phyloP scores from a whole-genome alignment of 225 moss, liverwort and hornwort genomes.

The Physcomitrium patens region DNA sequence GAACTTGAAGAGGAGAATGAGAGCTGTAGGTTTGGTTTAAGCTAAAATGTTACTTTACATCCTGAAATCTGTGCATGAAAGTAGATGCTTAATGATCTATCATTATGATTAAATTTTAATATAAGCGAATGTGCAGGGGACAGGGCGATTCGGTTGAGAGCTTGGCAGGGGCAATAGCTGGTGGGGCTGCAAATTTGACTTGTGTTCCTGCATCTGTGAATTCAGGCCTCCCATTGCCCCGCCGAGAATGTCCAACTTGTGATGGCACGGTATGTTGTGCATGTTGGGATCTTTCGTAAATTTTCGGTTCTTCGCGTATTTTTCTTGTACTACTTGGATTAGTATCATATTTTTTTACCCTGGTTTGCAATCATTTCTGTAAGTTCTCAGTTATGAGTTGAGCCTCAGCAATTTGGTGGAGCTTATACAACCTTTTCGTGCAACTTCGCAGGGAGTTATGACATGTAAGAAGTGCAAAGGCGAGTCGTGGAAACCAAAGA shows the following conservation, averaged over 20 bases:
- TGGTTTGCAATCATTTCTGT: conserved; percentile 6
- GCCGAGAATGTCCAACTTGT: conserved; percentile 79
- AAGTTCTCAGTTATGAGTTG: background rate
- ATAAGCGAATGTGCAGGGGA: conserved; percentile 37
- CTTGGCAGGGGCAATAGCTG: conserved; percentile 67
- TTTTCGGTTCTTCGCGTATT: background rate
- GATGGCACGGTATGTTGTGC: conserved; percentile 74
- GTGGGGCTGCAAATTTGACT: conserved; percentile 72
- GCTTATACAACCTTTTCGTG: conserved; percentile 1
- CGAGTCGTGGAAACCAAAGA: conserved; percentile 83
- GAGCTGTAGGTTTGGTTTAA: conserved; percentile 4
- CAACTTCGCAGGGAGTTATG: conserved; percentile 73
- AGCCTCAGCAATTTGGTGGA: background rate
- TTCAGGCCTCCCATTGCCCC: conserved; percentile 64
- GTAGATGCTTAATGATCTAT: background rate
- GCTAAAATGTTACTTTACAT: background rate
- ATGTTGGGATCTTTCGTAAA: background rate
- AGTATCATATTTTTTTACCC: background rate
- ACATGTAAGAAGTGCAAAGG: conserved; percentile 78
- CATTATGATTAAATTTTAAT: background rate
- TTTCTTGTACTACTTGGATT: background rate
- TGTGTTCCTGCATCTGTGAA: conserved; percentile 61
- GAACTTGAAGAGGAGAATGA: conserved; percentile 14
- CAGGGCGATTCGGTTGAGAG: conserved; percentile 62
- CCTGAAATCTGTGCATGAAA: conserved; percentile 1